A percentile compares a stretch with the other conserved stretches of the same genome.
Evolutionary conservation across 192 early-diverging fungal genomes (phyloP).

Genomic region (Dissophora ornata): DNA sequence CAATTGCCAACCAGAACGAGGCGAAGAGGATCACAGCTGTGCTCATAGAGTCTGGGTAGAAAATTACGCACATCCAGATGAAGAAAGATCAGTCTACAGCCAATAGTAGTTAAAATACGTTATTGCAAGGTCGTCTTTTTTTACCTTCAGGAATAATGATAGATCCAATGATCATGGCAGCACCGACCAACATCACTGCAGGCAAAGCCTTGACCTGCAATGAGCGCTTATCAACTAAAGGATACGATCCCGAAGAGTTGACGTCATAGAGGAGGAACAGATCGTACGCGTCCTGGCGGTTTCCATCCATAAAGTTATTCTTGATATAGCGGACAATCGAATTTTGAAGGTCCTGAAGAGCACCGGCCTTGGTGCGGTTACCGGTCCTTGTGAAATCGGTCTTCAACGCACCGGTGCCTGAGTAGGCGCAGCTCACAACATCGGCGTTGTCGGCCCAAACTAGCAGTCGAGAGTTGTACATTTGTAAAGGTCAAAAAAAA

Average conservation of each 20-base stretch:
- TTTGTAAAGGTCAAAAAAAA: neutral
- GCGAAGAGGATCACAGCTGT: slow-evolving; percentile 52
- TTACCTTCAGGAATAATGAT: slow-evolving; percentile 34
- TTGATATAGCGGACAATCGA: slow-evolving; percentile 88
- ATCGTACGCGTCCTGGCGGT: slow-evolving; percentile 89
- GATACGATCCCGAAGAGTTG: slow-evolving; percentile 43
- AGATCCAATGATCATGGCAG: slow-evolving; percentile 23
- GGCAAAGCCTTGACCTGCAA: slow-evolving; percentile 67
- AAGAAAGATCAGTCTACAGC: too few relatives aligned
- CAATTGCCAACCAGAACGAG: slow-evolving; percentile 60
- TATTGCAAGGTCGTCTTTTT: neutral
- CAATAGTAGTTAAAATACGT: too few relatives aligned
- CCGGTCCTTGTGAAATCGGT: slow-evolving; percentile 98
- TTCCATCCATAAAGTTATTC: slow-evolving; percentile 96
- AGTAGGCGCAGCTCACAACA: slow-evolving; percentile 89
- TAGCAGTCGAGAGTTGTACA: slow-evolving; percentile 50
- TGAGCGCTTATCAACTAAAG: slow-evolving; percentile 66
- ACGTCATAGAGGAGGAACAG: slow-evolving; percentile 77
- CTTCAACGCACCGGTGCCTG: slow-evolving; percentile 97
- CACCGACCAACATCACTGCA: slow-evolving; percentile 8
- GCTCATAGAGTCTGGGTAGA: slow-evolving; percentile 18
- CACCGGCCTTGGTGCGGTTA: slow-evolving; percentile 84
- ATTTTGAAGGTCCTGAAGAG: slow-evolving; percentile 84
- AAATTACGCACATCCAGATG: too few relatives aligned
- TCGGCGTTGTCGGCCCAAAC: slow-evolving; percentile 99